Evolutionary conservation across 1,139 yeast species (phyloP).

Genomic region (Lodderomyces theae): DNA sequence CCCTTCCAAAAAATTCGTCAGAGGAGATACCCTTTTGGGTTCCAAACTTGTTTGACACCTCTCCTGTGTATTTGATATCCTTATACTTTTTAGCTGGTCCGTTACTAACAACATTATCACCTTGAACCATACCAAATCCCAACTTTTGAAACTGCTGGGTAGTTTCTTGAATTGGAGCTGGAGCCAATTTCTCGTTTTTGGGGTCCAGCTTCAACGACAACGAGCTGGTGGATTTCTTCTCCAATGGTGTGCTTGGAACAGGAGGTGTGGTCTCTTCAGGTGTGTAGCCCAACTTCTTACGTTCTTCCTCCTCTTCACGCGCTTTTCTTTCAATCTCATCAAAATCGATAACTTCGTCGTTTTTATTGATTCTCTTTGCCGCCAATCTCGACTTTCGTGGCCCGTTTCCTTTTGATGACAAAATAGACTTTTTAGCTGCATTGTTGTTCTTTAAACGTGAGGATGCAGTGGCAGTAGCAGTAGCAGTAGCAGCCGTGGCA

Average conservation of each 20-base stretch:
- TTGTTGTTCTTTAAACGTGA: conserved; percentile 20
- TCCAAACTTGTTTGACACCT: conserved; percentile 76
- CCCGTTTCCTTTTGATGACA: conserved; percentile 41
- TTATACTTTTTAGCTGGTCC: conserved; percentile 39
- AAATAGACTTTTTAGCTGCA: conserved; percentile 36
- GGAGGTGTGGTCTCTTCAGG: conserved; percentile 40
- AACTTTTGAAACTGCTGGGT: conserved; percentile 73
- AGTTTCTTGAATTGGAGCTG: conserved; percentile 49
- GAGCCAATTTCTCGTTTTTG: conserved; percentile 20
- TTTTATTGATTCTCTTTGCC: conserved; percentile 48
- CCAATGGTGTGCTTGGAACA: conserved; percentile 10
- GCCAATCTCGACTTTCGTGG: conserved; percentile 58
- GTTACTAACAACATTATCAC: conserved; percentile 33
- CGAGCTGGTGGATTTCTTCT: conserved; percentile 15
- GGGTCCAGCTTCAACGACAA: conserved; percentile 12
- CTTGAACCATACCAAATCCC: conserved; percentile 80
- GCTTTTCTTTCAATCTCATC: conserved; percentile 91
- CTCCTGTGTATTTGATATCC: conserved; percentile 63
- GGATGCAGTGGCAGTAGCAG: conserved; percentile 16
- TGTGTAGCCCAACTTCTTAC: conserved; percentile 68
- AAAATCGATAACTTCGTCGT: conserved; percentile 74
- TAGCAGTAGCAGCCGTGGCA: conserved; percentile 10
- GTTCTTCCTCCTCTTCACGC: conserved; percentile 74
- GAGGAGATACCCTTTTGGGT: conserved; percentile 92
- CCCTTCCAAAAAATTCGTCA: conserved; percentile 91